These are phyloP conservation scores for Mucor piriformis DNA, from an alignment of 371 early-diverging fungal genomes.

Conservation along the genomic window DNA sequence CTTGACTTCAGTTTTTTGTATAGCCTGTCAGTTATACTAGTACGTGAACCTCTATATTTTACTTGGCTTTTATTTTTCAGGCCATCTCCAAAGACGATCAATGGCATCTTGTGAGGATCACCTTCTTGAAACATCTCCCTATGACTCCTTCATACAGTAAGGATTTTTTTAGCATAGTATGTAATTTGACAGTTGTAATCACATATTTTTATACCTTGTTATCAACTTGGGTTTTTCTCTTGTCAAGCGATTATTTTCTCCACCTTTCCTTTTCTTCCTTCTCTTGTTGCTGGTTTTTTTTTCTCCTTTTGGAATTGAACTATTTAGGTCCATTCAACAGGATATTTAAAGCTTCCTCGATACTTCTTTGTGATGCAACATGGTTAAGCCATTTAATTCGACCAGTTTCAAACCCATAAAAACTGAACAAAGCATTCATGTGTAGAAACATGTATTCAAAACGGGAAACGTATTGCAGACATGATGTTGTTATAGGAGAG, in stretches of 20 bases:
- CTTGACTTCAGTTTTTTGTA: background rate
- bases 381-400: background rate
- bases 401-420: too few species aligned
- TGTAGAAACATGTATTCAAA: too few species aligned
- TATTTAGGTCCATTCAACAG: background rate
- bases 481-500: too few species aligned
- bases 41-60: background rate
- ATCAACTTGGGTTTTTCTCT: too few species aligned
- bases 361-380: background rate
- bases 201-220: background rate
- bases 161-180: background rate
- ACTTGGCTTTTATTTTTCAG: background rate
- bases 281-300: background rate
- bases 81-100: background rate
- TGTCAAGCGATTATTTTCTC: background rate
- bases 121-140: background rate
- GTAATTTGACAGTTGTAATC: background rate
- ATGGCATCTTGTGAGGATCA: background rate
- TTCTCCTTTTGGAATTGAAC: background rate
- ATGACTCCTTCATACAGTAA: background rate
- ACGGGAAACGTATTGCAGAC: too few species aligned
- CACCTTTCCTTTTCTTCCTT: background rate
- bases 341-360: background rate
- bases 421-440: too few species aligned
- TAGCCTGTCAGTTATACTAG: background rate